phyloP scores from a whole-genome alignment of 208 protist genomes.

The Wallacemonas rigidus region DNA sequence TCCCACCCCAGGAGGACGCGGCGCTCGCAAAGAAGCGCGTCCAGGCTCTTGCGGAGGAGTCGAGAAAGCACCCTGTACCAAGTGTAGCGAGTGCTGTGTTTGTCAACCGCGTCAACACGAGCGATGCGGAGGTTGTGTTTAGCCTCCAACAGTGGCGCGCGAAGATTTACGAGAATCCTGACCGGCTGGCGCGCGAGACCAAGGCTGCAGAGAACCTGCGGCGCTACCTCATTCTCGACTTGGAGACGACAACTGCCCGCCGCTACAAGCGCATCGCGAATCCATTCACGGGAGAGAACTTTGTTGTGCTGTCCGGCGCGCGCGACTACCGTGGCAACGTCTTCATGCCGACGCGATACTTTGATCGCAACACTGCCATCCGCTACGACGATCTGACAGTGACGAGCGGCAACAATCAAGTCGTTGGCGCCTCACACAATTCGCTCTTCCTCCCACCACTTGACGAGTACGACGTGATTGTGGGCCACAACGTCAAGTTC shows the following conservation, averaged over 20 bases:
- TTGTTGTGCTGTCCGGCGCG: slow-evolving; percentile 87
- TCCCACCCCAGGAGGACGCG: slow-evolving; percentile 65
- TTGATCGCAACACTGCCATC: slow-evolving; percentile 72
- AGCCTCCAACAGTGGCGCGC: slow-evolving; percentile 85
- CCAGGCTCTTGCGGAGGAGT: slow-evolving; percentile 39
- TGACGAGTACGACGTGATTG: slow-evolving; percentile 90
- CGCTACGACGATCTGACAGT: slow-evolving; percentile 83
- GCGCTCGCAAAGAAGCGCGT: slow-evolving; percentile 35
- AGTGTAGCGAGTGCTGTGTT: slow-evolving; percentile 70
- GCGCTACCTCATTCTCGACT: slow-evolving; percentile 87
- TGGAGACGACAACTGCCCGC: slow-evolving; percentile 89
- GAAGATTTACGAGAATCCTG: slow-evolving; percentile 84
- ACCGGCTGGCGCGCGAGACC: slow-evolving; percentile 74
- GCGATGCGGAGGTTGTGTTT: slow-evolving; percentile 90
- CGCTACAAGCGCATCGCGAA: slow-evolving; percentile 92
- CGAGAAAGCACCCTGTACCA: slow-evolving; percentile 61
- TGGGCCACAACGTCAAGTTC: slow-evolving; percentile 95
- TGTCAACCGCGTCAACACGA: slow-evolving; percentile 87
- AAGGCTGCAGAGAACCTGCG: slow-evolving; percentile 50
- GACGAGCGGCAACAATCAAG: slow-evolving; percentile 57
- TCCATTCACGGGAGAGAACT: slow-evolving; percentile 90
- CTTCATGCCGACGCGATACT: slow-evolving; percentile 85
- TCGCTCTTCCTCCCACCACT: slow-evolving; percentile 89
- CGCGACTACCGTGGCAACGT: slow-evolving; percentile 89
- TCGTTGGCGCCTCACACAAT: slow-evolving; percentile 75